These are phyloP conservation scores for Torrubiellomyces zombiae DNA, from an alignment of 2,329 filamentous ascomycete species.

Conservation along the genomic window DNA sequence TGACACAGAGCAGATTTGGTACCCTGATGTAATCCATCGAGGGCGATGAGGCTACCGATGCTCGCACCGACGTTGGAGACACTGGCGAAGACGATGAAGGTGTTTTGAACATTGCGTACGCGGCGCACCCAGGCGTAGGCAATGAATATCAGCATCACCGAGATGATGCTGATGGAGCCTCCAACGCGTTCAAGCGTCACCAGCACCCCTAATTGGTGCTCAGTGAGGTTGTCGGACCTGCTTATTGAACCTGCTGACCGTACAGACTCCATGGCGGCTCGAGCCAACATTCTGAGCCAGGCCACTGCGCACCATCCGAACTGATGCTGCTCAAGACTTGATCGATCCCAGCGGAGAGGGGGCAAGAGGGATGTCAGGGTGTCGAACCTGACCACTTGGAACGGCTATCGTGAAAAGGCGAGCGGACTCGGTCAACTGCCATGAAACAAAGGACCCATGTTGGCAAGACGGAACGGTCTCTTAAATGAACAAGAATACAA, in stretches of 20 bases:
- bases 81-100: slow-evolving; percentile 45
- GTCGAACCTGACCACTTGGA: too few species aligned
- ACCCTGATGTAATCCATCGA: slow-evolving; percentile 41
- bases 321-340: too few species aligned
- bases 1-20: slow-evolving; percentile 41
- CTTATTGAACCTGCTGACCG: slow-evolving; percentile 1
- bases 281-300: too few species aligned
- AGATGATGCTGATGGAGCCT: slow-evolving; percentile 33
- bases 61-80: slow-evolving; percentile 42
- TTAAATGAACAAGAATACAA: too few species aligned
- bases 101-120: slow-evolving; percentile 41
- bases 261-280: too few species aligned
- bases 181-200: slow-evolving; percentile 35
- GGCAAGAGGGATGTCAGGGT: too few species aligned
- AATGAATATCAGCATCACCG: slow-evolving; percentile 33
- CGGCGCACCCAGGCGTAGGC: slow-evolving; percentile 33
- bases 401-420: too few species aligned
- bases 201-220: slow-evolving; percentile 22
- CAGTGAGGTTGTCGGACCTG: slow-evolving; percentile 13
- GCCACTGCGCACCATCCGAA: too few species aligned
- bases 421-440: too few species aligned
- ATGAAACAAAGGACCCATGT: too few species aligned
- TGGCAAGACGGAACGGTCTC: too few species aligned
- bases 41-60: slow-evolving; percentile 53
- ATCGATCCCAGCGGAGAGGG: too few species aligned